phyloP scores from a whole-genome alignment of 768 basidiomycete species.

The Mycena capillaripes region DNA sequence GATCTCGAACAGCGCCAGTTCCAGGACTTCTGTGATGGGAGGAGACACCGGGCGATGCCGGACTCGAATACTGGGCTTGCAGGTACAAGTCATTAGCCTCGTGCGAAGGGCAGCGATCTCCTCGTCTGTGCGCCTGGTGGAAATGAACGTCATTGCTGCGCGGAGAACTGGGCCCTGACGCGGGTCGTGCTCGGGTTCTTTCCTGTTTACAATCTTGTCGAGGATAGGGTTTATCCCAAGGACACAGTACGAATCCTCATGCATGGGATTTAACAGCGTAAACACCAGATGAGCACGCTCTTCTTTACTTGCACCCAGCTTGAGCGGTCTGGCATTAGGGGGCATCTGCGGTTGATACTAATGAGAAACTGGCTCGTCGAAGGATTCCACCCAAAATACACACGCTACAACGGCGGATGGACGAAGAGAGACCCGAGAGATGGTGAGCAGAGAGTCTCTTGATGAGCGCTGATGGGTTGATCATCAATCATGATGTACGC shows the following conservation, averaged over 20 bases:
- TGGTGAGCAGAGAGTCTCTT: too few relatives aligned
- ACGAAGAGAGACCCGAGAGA: too few relatives aligned
- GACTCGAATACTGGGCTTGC: background rate
- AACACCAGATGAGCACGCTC: background rate
- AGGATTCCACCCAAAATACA: too few relatives aligned
- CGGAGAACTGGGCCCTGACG: constrained; percentile 1
- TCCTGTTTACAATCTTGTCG: background rate
- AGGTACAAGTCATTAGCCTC: background rate
- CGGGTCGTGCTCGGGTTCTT: background rate
- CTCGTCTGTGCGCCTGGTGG: background rate
- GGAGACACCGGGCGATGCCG: background rate
- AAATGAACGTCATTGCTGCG: constrained; percentile 1
- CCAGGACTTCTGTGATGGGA: background rate
- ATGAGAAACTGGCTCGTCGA: too few relatives aligned
- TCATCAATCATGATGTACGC: too few relatives aligned
- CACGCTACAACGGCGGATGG: too few relatives aligned
- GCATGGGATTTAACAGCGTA: background rate
- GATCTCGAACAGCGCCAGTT: background rate
- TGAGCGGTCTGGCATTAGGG: too few relatives aligned
- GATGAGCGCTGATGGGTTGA: too few relatives aligned
- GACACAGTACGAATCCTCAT: background rate
- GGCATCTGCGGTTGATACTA: too few relatives aligned
- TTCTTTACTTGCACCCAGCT: too few relatives aligned
- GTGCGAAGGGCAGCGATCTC: background rate
- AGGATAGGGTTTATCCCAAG: background rate